These are phyloP conservation scores for Microdochium bolleyi DNA, from an alignment of 2,329 filamentous ascomycete genomes.

Conservation along the genomic window DNA sequence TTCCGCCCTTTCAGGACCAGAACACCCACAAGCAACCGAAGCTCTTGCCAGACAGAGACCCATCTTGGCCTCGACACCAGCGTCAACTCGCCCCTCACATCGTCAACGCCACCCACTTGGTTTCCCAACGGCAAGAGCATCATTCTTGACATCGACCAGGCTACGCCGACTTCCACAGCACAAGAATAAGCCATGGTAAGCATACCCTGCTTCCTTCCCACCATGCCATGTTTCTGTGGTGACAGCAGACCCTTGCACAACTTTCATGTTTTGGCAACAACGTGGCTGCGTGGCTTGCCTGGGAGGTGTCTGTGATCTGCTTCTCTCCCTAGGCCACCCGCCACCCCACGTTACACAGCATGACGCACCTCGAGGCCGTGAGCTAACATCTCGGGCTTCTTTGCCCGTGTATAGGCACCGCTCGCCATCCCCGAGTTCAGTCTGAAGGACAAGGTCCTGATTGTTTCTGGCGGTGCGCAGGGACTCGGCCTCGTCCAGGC, in stretches of 20 bases:
- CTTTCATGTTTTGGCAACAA: no score
- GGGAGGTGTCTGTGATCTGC: background rate
- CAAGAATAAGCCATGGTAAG: no score
- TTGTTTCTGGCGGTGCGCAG: slow-evolving; percentile 70
- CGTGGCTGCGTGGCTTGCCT: background rate
- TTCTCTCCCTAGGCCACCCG: background rate
- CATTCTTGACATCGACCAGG: no score
- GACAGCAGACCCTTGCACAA: background rate
- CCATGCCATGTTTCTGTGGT: no score
- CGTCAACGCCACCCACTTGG: no score
- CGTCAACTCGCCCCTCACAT: no score
- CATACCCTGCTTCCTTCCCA: no score
- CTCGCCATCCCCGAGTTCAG: slow-evolving; percentile 61
- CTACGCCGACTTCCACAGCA: no score
- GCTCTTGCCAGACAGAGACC: no score
- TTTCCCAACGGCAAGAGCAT: no score
- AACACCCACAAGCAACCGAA: no score
- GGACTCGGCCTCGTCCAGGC: slow-evolving; percentile 73
- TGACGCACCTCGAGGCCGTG: background rate
- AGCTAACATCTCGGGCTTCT: background rate
- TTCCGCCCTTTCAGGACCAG: background rate
- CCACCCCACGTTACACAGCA: background rate
- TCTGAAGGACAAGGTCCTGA: slow-evolving; percentile 63
- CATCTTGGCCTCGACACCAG: no score
- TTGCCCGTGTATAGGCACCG: background rate